These are phyloP conservation scores for Cornus controversa DNA, from an alignment of 148 eudicot species.

Conservation along the genomic window DNA sequence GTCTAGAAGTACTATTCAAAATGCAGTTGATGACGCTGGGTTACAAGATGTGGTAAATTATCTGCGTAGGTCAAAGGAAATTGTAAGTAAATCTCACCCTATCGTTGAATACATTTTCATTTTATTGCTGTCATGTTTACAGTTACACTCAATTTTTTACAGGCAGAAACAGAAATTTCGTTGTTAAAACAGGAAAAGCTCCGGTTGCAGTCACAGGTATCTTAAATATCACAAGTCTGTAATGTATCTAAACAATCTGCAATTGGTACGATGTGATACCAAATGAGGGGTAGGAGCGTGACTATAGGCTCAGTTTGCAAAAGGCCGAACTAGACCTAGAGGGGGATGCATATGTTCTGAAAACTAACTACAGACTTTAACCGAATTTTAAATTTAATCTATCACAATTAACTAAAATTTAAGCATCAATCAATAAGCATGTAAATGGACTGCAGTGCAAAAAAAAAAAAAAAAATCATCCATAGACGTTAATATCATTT, in stretches of 20 bases:
- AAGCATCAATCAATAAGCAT: too few species aligned
- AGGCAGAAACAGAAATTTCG: slow-evolving; percentile 92
- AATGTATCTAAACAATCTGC: neutral
- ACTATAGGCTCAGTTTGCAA: too few species aligned
- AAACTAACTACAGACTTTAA: too few species aligned
- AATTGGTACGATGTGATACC: too few species aligned
- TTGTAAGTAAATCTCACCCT: slow-evolving; percentile 35
- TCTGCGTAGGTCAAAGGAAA: slow-evolving; percentile 93
- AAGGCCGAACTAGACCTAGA: too few species aligned
- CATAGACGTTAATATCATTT: too few species aligned
- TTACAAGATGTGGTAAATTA: slow-evolving; percentile 79
- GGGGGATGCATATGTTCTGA: too few species aligned
- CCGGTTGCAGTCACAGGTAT: slow-evolving; percentile 75
- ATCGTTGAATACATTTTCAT: neutral
- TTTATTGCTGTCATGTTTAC: neutral
- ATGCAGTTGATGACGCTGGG: slow-evolving; percentile 53
- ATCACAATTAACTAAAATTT: too few species aligned
- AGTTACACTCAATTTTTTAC: slow-evolving; percentile 8
- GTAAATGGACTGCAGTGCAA: too few species aligned
- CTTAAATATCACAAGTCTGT: neutral
- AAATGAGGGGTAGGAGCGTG: too few species aligned
- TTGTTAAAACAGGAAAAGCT: slow-evolving; percentile 88
- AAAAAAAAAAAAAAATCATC: too few species aligned
- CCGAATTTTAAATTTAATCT: too few species aligned
- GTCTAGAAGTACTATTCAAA: slow-evolving; percentile 35